Evolutionary conservation across 2,329 filamentous ascomycete genomes (phyloP).

Genomic region (Aspergillus clavatus): DNA sequence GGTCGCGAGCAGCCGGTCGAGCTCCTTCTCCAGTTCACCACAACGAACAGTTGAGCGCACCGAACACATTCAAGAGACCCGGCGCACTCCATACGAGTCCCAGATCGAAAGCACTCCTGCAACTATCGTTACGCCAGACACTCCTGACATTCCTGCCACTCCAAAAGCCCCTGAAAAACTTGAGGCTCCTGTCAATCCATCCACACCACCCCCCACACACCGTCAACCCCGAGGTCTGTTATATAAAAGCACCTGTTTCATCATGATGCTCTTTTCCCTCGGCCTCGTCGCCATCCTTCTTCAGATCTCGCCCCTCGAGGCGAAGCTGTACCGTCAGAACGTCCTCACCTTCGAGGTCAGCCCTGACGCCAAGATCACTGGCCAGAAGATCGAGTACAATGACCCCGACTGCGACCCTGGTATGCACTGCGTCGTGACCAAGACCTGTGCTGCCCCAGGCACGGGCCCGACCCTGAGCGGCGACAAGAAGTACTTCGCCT

Average conservation of each 20-base stretch:
- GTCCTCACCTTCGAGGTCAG: background rate
- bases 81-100: too few relatives aligned
- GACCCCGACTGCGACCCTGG: slow-evolving; percentile 5
- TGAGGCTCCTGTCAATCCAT: too few relatives aligned
- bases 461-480: slow-evolving; percentile 7
- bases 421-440: slow-evolving; percentile 3
- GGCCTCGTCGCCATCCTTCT: background rate
- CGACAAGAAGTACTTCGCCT: slow-evolving; percentile 7
- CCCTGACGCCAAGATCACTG: background rate
- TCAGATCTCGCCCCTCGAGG: background rate
- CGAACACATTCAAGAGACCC: too few relatives aligned
- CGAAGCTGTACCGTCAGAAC: background rate
- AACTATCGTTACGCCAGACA: too few relatives aligned
- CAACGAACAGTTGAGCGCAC: too few relatives aligned
- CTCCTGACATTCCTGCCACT: too few relatives aligned
- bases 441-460: slow-evolving; percentile 1
- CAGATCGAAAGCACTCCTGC: too few relatives aligned
- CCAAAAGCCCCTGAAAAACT: too few relatives aligned
- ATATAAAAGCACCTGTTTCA: background rate
- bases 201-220: too few relatives aligned
- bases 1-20: too few relatives aligned
- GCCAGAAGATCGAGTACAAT: slow-evolving; percentile 3
- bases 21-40: too few relatives aligned
- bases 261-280: background rate
- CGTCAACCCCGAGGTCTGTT: too few relatives aligned